Base-by-base conservation (phyloP, 2,329 filamentous ascomycete genomes). In the Drechslerella coelobrocha region DNA sequence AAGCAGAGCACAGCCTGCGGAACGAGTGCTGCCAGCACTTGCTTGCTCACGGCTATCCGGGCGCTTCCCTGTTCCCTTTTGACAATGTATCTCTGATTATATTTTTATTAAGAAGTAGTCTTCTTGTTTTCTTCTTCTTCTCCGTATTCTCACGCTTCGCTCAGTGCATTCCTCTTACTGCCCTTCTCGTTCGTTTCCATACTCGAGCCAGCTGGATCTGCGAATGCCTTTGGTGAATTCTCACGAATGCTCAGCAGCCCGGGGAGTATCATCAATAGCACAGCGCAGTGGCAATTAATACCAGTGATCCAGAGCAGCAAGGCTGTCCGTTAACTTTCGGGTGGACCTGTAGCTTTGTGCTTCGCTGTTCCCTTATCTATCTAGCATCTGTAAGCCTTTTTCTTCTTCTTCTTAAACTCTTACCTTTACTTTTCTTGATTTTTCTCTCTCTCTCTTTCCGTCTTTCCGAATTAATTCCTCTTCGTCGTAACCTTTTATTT, bases 381-480 rank as follows among this genome's bases (percentile, higher is more conserved):
- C 41, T 23, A 45, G 41, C 41, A 45, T 45, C 41, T 45, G 41
- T 45, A 45, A n/a, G 41, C 41, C 41, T 19, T 19, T 45, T 19
- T 8, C n/a, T 23, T 45, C 41, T 45, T 10, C 10, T 45, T 23
- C 41, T 23, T 17, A 45, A 14, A 41, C n/a, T n/a, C n/a, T 12
- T 17, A 17, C 7, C 37, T 17, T 41, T 19, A 12, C 29, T 12
- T 45, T 19, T n/a, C n/a, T n/a, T n/a, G n/a, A n/a, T 45, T n/a
- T 19, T 21, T 17, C 8, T 9, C 19, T 45, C 37, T 14, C 7
- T 45, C 4, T 45, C 41, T 8, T 6, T 21, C 41, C 19, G 37
- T 4, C 37, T 19, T 10, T 45, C 5, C 41, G 19, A 8, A 21
- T 23, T 45, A 45, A 14, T 19, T 45, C 14, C 14, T 45, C 5